phyloP scores from a whole-genome alignment of 352 stramenopile genomes.

The Phytophthora lateralis region DNA sequence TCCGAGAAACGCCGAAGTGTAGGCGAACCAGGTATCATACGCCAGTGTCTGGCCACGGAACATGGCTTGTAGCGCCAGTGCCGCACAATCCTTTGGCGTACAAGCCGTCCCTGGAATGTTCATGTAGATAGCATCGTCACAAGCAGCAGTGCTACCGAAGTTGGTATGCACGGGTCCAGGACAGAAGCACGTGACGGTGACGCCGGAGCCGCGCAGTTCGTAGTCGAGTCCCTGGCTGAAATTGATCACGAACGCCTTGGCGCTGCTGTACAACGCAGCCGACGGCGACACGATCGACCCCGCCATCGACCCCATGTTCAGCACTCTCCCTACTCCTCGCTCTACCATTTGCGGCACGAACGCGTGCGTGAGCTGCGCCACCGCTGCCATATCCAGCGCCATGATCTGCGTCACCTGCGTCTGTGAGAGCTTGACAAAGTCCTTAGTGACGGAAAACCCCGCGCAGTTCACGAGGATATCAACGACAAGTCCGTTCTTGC shows the following conservation, averaged over 20 bases:
- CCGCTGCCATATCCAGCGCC: constrained; percentile 58
- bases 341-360: constrained; percentile 74
- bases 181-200: constrained; percentile 73
- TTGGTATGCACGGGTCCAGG: constrained; percentile 71
- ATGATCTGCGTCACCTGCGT: constrained; percentile 57
- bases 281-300: constrained; percentile 52
- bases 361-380: constrained; percentile 55
- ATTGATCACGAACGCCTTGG: constrained; percentile 70
- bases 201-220: constrained; percentile 62
- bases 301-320: constrained; percentile 79
- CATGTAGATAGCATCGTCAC: constrained; percentile 53
- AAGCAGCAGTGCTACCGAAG: constrained; percentile 48
- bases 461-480: constrained; percentile 86
- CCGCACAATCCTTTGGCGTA: constrained; percentile 48
- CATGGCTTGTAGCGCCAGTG: constrained; percentile 58
- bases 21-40: constrained; percentile 56
- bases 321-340: constrained; percentile 64
- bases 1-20: constrained; percentile 37
- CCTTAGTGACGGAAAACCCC: constrained; percentile 41
- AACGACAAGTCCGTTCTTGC: constrained; percentile 53
- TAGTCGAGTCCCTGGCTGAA: constrained; percentile 78
- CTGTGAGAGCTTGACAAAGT: constrained; percentile 41
- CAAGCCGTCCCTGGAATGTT: constrained; percentile 40
- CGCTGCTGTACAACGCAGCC: constrained; percentile 67
- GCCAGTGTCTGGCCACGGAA: constrained; percentile 53